Evolutionary conservation across 2,329 filamentous ascomycete genomes (phyloP).

Genomic region (Beauveria medogensis): DNA sequence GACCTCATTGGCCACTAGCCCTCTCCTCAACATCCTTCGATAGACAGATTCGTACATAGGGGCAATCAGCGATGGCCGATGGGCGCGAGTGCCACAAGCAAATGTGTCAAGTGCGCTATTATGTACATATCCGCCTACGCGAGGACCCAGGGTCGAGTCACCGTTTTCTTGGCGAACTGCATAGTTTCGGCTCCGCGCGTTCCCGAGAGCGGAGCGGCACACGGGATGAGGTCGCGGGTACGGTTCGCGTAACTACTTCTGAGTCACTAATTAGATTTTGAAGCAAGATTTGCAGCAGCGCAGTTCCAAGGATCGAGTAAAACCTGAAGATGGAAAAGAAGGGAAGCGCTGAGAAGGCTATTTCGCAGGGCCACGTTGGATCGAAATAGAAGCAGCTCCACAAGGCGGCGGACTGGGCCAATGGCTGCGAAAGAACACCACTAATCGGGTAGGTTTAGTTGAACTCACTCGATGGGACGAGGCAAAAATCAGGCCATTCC

Average conservation of each 20-base stretch:
- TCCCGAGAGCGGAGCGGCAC: background rate
- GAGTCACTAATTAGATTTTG: background rate
- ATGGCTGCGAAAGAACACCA: background rate
- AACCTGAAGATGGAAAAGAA: background rate
- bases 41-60: too few relatives aligned
- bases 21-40: background rate
- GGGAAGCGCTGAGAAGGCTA: constrained; percentile 1
- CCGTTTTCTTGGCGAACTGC: background rate
- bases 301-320: background rate
- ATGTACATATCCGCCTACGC: background rate
- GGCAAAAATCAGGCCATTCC: constrained; percentile 8
- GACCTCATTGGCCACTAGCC: background rate
- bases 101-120: background rate
- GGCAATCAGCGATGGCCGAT: background rate
- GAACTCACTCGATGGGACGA: background rate
- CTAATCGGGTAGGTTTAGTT: constrained; percentile 5
- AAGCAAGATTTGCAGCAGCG: background rate
- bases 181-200: background rate
- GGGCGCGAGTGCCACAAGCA: background rate
- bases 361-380: constrained; percentile 2
- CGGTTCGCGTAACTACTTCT: background rate
- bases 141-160: background rate
- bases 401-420: background rate
- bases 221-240: background rate
- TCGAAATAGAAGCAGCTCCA: background rate